Conservation (phyloP, 139 green algal genomes). For the Microglena sp. region DNA sequence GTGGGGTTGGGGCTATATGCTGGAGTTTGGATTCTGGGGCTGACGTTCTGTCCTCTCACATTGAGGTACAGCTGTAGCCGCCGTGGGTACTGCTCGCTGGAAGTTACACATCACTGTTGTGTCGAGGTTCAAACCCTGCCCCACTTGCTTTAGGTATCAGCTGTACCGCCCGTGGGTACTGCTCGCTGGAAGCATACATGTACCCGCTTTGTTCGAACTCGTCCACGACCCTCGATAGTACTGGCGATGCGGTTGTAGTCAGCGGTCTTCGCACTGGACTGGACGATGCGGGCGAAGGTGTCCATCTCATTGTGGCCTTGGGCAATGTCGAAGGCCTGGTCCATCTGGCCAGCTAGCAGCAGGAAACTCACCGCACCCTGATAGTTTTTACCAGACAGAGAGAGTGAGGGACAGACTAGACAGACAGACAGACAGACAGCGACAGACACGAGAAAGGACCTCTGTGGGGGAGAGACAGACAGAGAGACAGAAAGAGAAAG, state of each 20-base stretch:
- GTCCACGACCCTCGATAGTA: constrained; percentile 48
- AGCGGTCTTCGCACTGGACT: constrained; percentile 9
- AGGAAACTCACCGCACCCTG: constrained; percentile 58
- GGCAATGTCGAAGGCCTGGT: constrained; percentile 67
- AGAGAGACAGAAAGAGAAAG: background rate
- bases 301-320: constrained; percentile 56
- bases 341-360: constrained; percentile 42
- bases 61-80: no score
- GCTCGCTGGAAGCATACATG: background rate
- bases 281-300: constrained; percentile 45
- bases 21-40: no score
- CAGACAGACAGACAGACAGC: background rate
- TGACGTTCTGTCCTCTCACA: no score
- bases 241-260: constrained; percentile 39
- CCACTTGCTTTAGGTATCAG: no score
- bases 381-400: no score
- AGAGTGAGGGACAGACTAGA: no score
- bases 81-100: no score
- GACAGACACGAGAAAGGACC: no score
- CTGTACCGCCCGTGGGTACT: background rate
- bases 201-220: constrained; percentile 22
- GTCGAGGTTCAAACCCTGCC: no score
- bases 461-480: background rate
- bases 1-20: no score
- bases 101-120: no score